Base-by-base conservation (phyloP, 345 rosid species). In the Gossypium rotundifolium region DNA sequence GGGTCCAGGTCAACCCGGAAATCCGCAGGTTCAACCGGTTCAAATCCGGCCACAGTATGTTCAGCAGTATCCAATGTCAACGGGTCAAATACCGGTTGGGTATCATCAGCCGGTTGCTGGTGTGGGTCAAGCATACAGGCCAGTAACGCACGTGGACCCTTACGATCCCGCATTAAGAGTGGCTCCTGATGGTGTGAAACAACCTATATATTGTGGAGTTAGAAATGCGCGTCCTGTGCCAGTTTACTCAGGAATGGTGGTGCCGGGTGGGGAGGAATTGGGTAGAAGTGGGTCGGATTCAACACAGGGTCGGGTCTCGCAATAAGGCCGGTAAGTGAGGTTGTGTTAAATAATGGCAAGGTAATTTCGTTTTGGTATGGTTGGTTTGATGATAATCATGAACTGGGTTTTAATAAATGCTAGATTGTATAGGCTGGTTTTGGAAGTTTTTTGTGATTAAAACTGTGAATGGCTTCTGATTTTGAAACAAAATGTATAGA, bases 91-190 rank as follows among this genome's bases (percentile, higher is more conserved):
- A 48, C 94, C 90, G 7, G 64, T 88, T 17, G 91, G 90, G 69
- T 92, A 92, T 85, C 94, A 84, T 14, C 93, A 84, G 75, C 81
- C 79, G 29, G 82, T 82, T 58, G 76, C 83, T 0, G 82, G 84
- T 29, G 71, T 82, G 70, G 89, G 93, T 74, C 97, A 89, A 77
- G 80, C 84, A 2, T 94, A 92, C 29, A 86, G 91, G 74, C 86
- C 89, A 3, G 78, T 80, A 57, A 73, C 84, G 61, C 48, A 78
- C 9, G 11, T 82, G 78, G 88, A 89, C 54, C 87, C 76, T 2
- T 81, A 84, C 61, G 88, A 82, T 0, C 77, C 16, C 5, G 7
- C 75, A 2, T 62, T 62, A 16, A 80, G 87, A 44, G 61, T 76
- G 25, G 83, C 70, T 65, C 78, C 83, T 17, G 96, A 90, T 11